A percentile compares a stretch with the other conserved stretches of the same genome.
phyloP scores from a whole-genome alignment of 140 eudicot species.

The Oenanthe javanica region DNA sequence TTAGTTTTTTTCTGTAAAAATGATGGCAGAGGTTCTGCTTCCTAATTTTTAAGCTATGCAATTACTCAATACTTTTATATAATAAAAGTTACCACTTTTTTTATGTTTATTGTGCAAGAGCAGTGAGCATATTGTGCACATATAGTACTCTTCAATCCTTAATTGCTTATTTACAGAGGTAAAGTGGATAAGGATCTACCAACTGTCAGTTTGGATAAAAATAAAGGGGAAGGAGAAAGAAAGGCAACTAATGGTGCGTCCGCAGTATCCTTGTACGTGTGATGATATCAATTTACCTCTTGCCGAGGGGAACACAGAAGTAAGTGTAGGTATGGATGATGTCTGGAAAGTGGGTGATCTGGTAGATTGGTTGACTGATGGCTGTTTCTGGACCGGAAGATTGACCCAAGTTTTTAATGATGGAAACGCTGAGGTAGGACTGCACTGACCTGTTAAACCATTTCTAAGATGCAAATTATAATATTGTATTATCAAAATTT shows the following conservation, averaged over 20 bases:
- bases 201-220: constrained; percentile 18
- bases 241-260: constrained; percentile 58
- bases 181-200: constrained; percentile 30
- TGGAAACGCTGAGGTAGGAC: constrained; percentile 48
- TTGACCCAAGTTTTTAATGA: constrained; percentile 33
- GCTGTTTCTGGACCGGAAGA: constrained; percentile 63
- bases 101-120: neutral
- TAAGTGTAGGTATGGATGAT: constrained; percentile 37
- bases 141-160: neutral
- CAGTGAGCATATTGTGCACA: neutral
- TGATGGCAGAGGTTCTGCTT: neutral
- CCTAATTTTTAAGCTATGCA: neutral
- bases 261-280: constrained; percentile 44
- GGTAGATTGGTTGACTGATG: constrained; percentile 58
- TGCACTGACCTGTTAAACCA: neutral
- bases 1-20: neutral
- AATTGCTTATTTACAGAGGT: constrained; percentile 31
- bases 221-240: constrained; percentile 13
- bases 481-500: neutral
- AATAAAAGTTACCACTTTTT: neutral
- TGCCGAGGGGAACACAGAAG: constrained; percentile 29
- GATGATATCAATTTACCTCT: constrained; percentile 24
- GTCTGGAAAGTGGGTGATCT: constrained; percentile 62
- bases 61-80: neutral
- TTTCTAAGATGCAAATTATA: neutral